These are phyloP conservation scores for Paspalum notatum DNA, from an alignment of 176 grass and related monocot genomes.

Conservation along the genomic window DNA sequence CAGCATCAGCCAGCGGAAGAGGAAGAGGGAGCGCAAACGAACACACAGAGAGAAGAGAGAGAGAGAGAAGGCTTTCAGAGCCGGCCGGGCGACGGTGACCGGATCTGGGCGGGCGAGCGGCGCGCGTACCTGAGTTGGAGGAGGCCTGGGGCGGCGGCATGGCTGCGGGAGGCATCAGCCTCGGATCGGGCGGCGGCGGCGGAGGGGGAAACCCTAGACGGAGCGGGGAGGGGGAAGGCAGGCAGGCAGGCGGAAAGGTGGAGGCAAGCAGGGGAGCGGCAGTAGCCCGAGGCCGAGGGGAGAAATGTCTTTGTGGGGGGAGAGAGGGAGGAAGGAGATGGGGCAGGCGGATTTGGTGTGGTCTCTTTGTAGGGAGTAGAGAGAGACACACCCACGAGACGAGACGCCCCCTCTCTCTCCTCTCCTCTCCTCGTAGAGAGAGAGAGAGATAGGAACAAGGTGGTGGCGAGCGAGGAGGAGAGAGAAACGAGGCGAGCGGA, in stretches of 20 bases:
- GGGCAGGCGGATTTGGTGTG: slow-evolving; percentile 51
- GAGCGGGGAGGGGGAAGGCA: not conserved
- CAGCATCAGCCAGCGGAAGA: not conserved
- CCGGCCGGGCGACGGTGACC: not conserved
- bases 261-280: slow-evolving; percentile 13
- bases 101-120: slow-evolving; percentile 28
- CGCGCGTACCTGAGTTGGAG: slow-evolving; percentile 37
- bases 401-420: too few relatives aligned
- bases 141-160: slow-evolving; percentile 28
- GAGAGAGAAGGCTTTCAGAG: not conserved
- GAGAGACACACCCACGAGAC: slow-evolving; percentile 40
- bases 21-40: not conserved
- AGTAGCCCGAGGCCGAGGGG: not conserved
- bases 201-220: slow-evolving; percentile 38
- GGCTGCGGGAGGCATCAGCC: slow-evolving; percentile 24
- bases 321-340: not conserved
- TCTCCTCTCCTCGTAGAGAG: not conserved
- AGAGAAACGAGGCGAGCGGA: too few relatives aligned
- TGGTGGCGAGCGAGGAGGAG: too few relatives aligned
- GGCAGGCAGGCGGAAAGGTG: not conserved
- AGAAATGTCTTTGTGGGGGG: slow-evolving; percentile 43
- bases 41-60: not conserved
- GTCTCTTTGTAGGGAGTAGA: slow-evolving; percentile 99
- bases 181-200: slow-evolving; percentile 24
- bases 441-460: not conserved